Base-by-base conservation (phyloP, 352 stramenopile genomes). In the Thalassiosira hispida region DNA sequence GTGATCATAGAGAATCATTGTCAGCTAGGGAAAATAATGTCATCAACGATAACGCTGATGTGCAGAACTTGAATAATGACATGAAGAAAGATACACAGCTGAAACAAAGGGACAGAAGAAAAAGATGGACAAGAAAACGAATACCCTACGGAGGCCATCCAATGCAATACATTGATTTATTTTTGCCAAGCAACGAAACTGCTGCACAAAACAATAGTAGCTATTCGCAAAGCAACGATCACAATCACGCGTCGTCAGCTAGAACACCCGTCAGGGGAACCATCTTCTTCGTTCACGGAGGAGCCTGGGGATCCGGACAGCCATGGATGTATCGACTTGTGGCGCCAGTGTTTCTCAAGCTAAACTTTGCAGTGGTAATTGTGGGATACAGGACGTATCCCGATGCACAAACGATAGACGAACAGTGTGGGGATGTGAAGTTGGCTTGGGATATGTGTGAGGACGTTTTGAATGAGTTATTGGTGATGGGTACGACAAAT, bases 231-330 rank as follows among this genome's bases (percentile, higher is more conserved):
- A 71, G 20, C 29, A 59, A 73, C 14, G 51, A 38, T 3, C 66
- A 60, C n/a, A 64, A 22, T 38, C 23, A 22, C n/a, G 31, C 31
- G 8, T 38, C 31, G 8, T 38, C 31, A 3, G 8, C 31, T 38
- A 67, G 29, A 52, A 7, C 52, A 16, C 29, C 55, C 11, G 22
- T 82, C 14, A 51, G 49, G 63, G 70, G 84, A 40, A 77, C 85
- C 14, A 22, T 92, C 1, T 84, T 91, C 64, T 92, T 93, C 83
- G 77, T 91, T 3, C 88, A 93, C 64, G 88, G 88, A 55, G 88
- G 88, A 56, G 88, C 85, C 7, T 93, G 88, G 88, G 88, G 88
- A 46, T 79, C 59, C 31, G 88, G 88, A 9, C 66, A 80, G 51
- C 81, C 88, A 23, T 90, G 83, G 78, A 86, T 90, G 68, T 93